Evolutionary conservation across 352 stramenopile genomes (phyloP).

Genomic region (Elongisporangium undulatum): DNA sequence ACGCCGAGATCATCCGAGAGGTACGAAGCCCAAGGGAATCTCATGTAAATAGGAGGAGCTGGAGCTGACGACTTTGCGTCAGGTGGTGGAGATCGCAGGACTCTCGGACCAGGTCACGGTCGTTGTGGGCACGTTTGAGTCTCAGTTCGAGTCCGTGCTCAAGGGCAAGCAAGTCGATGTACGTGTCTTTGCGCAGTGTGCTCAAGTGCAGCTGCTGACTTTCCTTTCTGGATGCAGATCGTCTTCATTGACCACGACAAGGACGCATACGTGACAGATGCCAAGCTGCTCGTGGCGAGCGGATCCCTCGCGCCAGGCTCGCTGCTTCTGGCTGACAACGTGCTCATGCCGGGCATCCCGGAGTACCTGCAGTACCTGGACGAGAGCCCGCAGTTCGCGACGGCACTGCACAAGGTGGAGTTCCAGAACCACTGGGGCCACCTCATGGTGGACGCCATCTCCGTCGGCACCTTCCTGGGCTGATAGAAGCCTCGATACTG

Average conservation of each 20-base stretch:
- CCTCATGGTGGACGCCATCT: conserved; percentile 16
- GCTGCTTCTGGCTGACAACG: conserved; percentile 31
- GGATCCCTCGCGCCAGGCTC: conserved; percentile 21
- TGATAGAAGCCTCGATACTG: conserved; percentile 3
- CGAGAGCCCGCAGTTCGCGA: conserved; percentile 24
- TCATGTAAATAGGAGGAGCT: not conserved
- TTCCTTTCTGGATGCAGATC: conserved; percentile 10
- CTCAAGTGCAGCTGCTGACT: not conserved
- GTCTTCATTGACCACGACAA: conserved; percentile 53
- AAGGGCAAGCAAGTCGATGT: conserved; percentile 36
- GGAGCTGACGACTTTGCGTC: not conserved
- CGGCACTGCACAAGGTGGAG: conserved; percentile 16
- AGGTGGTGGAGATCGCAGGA: conserved; percentile 41
- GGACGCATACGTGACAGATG: conserved; percentile 24
- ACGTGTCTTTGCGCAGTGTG: conserved; percentile 5
- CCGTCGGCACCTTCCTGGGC: conserved; percentile 20
- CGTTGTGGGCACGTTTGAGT: conserved; percentile 30
- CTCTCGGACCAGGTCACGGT: conserved; percentile 46
- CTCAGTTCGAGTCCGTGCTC: conserved; percentile 23
- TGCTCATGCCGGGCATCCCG: conserved; percentile 19
- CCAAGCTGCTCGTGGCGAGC: conserved; percentile 39
- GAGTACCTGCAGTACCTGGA: conserved; percentile 34
- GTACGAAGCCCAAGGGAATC: conserved; percentile 4
- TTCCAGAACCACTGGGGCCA: conserved; percentile 3
- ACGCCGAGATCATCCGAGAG: conserved; percentile 31